Evolutionary conservation across 768 basidiomycete genomes (phyloP), one percentile per base, ranked within the genome.

Genomic region (Boletus reticuloceps): DNA sequence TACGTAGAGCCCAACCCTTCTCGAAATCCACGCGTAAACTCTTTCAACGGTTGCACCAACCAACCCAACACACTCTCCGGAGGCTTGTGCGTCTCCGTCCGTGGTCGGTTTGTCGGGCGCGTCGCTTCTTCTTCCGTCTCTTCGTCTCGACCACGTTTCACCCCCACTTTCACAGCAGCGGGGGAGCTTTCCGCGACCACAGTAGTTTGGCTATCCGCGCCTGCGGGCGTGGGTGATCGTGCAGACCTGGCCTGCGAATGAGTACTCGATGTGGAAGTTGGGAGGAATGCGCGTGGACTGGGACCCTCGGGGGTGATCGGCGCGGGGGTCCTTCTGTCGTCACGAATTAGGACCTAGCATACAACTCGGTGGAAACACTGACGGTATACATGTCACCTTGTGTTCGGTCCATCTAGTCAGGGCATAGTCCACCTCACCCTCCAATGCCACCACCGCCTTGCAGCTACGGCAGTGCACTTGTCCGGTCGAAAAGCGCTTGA

Each of bases 11-110:
- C 59, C 59, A 85, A 68, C 63, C 83, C 82, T 69, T 87, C 84
- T 60, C 80, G 80, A 72, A 89, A 87, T 19, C 86, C 86, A 58
- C 81, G 79, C 51, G 84, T 75, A 65, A 89, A 87, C 7, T 82
- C 81, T 64, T 80, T 78, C 69, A 87, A 75, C 6, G 86, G 86
- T 39, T 81, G 72, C 68, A 82, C 70, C 62, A 88, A 75, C 86
- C 83, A 86, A 34, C 80, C 81, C 50, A 83, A 64, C 34, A 77
- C 58, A 42, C 74, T 73, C 55, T 72, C 65, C 5, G 81, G 75
- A 0, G 76, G 73, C 41, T 69, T 64, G 67, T 81, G 81, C 0
- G 64, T 68, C 49, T 77, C 79, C 32, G 68, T 81, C 36, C 86
- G 78, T 14, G 78, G 73, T n/a, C 86, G 83, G 51, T 77, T 81